A percentile compares a stretch with the other conserved stretches of the same genome.
These are phyloP conservation scores for Tylopilus vinaceipallidus DNA, from an alignment of 768 basidiomycete species.

Conservation along the genomic window DNA sequence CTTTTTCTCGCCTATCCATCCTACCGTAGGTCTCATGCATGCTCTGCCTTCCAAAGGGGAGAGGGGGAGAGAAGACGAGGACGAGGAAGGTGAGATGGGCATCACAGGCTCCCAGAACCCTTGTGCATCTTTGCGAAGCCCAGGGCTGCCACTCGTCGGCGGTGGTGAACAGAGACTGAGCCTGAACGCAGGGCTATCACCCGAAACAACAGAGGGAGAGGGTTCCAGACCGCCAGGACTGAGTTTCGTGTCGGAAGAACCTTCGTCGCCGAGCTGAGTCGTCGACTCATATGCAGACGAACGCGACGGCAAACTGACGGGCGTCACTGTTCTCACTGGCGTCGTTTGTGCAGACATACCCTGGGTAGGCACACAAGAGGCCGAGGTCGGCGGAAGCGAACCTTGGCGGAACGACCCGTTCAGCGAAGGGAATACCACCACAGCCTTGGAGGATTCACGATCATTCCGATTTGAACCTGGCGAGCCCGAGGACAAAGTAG, in stretches of 20 bases:
- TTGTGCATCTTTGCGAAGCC: conserved; percentile 24
- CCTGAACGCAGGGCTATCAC: conserved; percentile 2
- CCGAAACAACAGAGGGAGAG: background rate
- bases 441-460: conserved; percentile 6
- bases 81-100: conserved; percentile 17
- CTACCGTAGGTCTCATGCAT: background rate
- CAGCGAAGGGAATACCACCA: conserved; percentile 25
- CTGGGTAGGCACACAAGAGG: background rate
- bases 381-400: background rate
- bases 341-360: conserved; percentile 11
- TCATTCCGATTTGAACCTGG: background rate
- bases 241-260: background rate
- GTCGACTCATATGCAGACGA: conserved; percentile 1
- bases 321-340: conserved; percentile 10
- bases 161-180: conserved; percentile 12
- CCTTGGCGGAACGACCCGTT: conserved; percentile 24
- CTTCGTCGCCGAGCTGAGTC: background rate
- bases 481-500: conserved; percentile 4
- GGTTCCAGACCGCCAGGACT: background rate
- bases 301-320: background rate
- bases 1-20: conserved; percentile 6
- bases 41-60: conserved; percentile 14
- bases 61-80: conserved; percentile 14
- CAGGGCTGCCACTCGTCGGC: conserved; percentile 6
- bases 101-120: conserved; percentile 28